These are phyloP conservation scores for Irpex sp. DNA, from an alignment of 1,284 basidiomycete species.

Conservation along the genomic window DNA sequence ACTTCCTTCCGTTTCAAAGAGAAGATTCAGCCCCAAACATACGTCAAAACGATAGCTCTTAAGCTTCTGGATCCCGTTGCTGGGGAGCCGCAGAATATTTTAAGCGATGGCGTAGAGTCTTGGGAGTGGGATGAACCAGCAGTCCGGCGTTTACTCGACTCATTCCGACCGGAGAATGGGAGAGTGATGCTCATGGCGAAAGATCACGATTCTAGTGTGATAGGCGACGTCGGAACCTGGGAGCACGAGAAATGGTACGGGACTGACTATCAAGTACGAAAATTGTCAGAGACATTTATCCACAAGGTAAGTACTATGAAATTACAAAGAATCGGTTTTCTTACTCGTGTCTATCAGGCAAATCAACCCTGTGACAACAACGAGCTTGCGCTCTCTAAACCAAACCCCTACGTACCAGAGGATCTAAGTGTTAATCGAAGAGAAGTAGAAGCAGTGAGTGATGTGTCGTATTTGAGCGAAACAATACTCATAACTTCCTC, in stretches of 20 bases:
- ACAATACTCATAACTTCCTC: not conserved
- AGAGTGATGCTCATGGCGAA: conserved; percentile 40
- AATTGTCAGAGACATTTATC: conserved; percentile 38
- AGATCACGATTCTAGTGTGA: conserved; percentile 24
- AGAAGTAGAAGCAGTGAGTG: conserved; percentile 34
- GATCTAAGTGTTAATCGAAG: conserved; percentile 50
- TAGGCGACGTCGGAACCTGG: conserved; percentile 34
- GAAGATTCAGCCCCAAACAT: conserved; percentile 33
- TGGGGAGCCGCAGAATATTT: conserved; percentile 17
- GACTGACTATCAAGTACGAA: conserved; percentile 45
- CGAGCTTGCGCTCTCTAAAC: conserved; percentile 20
- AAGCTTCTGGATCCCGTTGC: conserved; percentile 18
- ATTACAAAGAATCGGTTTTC: not conserved
- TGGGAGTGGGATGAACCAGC: conserved; percentile 22
- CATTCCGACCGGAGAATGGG: conserved; percentile 34
- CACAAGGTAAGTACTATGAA: conserved; percentile 30
- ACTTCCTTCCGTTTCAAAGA: conserved; percentile 63
- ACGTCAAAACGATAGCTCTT: conserved; percentile 18
- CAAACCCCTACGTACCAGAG: conserved; percentile 56
- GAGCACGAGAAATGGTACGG: conserved; percentile 50
- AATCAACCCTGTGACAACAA: conserved; percentile 14
- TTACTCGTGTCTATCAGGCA: conserved; percentile 28
- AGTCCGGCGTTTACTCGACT: conserved; percentile 15
- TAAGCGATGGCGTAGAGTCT: conserved; percentile 17
- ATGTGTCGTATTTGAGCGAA: not conserved